phyloP scores from a whole-genome alignment of 345 rosid genomes.

The Psidium guajava region DNA sequence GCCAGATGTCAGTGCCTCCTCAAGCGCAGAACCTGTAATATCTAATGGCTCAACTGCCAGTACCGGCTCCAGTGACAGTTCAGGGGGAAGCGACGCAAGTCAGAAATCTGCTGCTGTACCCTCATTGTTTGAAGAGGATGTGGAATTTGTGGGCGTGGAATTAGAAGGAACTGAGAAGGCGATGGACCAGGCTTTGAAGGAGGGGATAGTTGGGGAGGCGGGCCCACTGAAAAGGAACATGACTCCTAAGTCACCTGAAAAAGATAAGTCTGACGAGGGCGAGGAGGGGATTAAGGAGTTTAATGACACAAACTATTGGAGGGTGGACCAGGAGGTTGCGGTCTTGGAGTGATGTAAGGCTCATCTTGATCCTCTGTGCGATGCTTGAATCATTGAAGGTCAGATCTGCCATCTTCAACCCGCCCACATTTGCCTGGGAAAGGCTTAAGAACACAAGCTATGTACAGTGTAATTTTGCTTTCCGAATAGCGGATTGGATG shows the following conservation, averaged over 20 bases:
- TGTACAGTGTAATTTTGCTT: conserved; percentile 11
- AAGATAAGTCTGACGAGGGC: conserved; percentile 38
- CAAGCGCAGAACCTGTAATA: conserved; percentile 28
- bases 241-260: conserved; percentile 34
- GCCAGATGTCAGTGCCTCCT: conserved; percentile 16
- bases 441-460: neutral
- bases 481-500: neutral
- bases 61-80: conserved; percentile 19
- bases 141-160: conserved; percentile 91
- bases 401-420: neutral
- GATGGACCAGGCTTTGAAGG: conserved; percentile 87
- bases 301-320: conserved; percentile 90
- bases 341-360: conserved; percentile 49
- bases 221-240: conserved; percentile 68
- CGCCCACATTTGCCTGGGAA: neutral
- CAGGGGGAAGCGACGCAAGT: conserved; percentile 22
- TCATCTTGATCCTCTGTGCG: neutral
- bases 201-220: conserved; percentile 94
- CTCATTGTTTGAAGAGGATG: conserved; percentile 90
- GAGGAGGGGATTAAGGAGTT: conserved; percentile 67
- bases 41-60: conserved; percentile 46
- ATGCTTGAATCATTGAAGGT: neutral
- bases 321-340: conserved; percentile 80
- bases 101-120: conserved; percentile 32
- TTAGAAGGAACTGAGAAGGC: conserved; percentile 87